Evolutionary conservation across 305 asterid species (phyloP).

Genomic region (Fraxinus floribunda): DNA sequence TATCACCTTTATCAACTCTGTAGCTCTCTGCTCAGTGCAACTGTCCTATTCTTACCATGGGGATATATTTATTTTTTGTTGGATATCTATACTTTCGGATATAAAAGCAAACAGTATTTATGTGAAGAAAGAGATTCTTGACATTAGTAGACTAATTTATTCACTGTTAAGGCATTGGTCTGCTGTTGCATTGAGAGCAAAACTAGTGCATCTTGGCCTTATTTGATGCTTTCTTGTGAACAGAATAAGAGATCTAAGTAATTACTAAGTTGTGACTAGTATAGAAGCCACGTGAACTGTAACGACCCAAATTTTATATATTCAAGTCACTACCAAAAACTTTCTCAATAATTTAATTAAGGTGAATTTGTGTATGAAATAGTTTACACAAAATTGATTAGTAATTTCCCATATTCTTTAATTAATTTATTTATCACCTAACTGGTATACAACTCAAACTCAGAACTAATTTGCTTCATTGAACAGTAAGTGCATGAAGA

Average conservation of each 20-base stretch:
- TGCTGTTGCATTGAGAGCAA: background rate
- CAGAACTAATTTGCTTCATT: background rate
- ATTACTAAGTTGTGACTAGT: background rate
- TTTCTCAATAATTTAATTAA: background rate
- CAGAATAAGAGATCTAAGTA: background rate
- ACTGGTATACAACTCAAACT: background rate
- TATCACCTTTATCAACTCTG: background rate
- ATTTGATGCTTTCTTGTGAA: background rate
- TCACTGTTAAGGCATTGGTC: background rate
- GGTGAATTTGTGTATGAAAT: background rate
- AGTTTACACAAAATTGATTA: background rate
- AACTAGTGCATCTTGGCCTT: background rate
- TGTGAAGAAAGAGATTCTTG: background rate
- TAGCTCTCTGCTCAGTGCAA: background rate
- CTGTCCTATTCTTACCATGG: background rate
- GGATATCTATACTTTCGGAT: background rate
- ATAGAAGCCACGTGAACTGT: background rate
- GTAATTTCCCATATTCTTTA: background rate
- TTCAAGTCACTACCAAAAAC: no score
- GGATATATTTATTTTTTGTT: background rate
- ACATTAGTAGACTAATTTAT: background rate
- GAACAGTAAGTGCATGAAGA: background rate
- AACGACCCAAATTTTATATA: background rate
- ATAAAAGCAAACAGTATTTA: background rate
- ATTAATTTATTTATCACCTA: background rate